Evolutionary conservation across 805 yeast genomes (phyloP).

Genomic region (Yarrowia osloensis): DNA sequence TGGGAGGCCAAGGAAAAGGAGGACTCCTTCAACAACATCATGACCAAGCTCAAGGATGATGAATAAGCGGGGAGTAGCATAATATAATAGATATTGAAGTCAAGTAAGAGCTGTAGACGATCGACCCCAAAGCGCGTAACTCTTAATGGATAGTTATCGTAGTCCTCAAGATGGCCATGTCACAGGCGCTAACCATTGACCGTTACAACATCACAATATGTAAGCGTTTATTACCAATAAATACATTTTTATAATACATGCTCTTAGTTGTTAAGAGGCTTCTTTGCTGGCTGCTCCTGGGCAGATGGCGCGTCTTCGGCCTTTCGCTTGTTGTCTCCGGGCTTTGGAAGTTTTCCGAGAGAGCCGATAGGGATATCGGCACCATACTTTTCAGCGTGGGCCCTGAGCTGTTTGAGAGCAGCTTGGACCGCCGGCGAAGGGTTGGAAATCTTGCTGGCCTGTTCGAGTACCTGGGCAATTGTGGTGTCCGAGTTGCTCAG

Average conservation of each 20-base stretch:
- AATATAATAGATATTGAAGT: constrained; percentile 17
- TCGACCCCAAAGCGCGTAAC: background rate
- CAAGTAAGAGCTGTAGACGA: background rate
- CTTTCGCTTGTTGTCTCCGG: constrained; percentile 24
- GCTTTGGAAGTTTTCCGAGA: constrained; percentile 27
- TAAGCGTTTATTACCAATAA: constrained; percentile 10
- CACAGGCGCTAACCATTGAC: too few species aligned
- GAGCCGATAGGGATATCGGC: constrained; percentile 29
- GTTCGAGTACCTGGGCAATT: constrained; percentile 42
- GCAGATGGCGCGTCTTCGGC: constrained; percentile 15
- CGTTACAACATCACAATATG: background rate
- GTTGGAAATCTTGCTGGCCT: constrained; percentile 44
- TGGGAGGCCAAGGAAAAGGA: constrained; percentile 90
- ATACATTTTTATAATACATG: constrained; percentile 26
- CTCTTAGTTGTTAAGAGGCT: constrained; percentile 18
- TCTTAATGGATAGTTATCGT: too few species aligned
- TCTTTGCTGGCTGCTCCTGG: constrained; percentile 10
- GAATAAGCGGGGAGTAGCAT: constrained; percentile 4
- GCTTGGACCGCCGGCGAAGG: constrained; percentile 43
- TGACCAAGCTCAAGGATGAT: constrained; percentile 24
- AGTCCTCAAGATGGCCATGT: too few species aligned
- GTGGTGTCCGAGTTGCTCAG: constrained; percentile 32
- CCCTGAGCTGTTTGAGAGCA: constrained; percentile 43
- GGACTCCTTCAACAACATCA: constrained; percentile 82
- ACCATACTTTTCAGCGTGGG: constrained; percentile 38